Conservation (phyloP, 176 grass and related monocot species). For the Musa schizocarpa region DNA sequence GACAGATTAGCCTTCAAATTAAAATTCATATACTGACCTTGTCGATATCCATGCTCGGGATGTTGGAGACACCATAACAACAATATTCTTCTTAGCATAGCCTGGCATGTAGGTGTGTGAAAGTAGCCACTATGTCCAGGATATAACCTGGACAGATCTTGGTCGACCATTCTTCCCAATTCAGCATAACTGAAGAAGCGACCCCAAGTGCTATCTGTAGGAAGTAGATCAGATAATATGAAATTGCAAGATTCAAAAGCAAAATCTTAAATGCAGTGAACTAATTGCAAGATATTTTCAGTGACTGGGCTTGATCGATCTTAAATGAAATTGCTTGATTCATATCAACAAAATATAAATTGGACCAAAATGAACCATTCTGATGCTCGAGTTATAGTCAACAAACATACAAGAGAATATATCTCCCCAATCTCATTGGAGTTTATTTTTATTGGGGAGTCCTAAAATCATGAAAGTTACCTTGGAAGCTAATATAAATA, state of each 20-base stretch:
- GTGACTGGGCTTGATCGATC: not conserved
- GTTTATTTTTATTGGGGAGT: not conserved
- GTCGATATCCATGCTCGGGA: conserved; percentile 77
- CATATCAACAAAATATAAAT: too few species aligned
- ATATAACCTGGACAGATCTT: conserved; percentile 79
- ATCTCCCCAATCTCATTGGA: not conserved
- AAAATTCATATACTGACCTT: conserved; percentile 39
- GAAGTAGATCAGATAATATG: not conserved
- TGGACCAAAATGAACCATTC: not conserved
- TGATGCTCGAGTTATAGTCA: not conserved
- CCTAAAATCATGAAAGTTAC: not conserved
- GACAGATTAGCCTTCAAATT: not conserved
- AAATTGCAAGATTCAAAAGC: not conserved
- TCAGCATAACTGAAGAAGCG: conserved; percentile 81
- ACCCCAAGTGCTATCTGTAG: conserved; percentile 83
- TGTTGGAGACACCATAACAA: conserved; percentile 89
- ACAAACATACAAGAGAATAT: not conserved
- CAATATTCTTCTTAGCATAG: conserved; percentile 68
- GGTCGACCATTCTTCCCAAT: conserved; percentile 76
- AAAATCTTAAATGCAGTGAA: not conserved
- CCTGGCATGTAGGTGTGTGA: conserved; percentile 69
- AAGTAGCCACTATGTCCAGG: conserved; percentile 81
- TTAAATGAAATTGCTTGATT: not conserved
- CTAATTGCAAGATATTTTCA: not conserved
- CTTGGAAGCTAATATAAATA: not conserved